Base-by-base conservation (phyloP, 2,329 filamentous ascomycete species). In the Chaetomium olivaceum region DNA sequence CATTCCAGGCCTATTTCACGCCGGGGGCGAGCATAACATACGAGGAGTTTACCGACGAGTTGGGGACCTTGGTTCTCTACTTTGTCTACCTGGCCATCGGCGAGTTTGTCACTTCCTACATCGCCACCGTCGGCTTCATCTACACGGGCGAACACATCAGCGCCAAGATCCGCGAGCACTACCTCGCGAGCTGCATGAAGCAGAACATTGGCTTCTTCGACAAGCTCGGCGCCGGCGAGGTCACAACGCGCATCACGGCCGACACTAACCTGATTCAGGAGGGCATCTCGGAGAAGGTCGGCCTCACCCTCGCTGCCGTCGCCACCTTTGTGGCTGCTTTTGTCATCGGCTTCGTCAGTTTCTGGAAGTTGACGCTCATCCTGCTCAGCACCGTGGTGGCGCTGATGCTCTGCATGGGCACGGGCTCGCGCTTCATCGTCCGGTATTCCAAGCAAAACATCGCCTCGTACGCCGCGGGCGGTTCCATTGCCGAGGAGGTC, bases 181-280 rank as follows among this genome's bases (percentile, higher is more conserved):
- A 98, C 73, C 85, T 99, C 7, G 85, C 89, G 71, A 92, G 91
- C 68, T 93, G 93, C 74, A 81, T 96, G 80, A 87, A 87, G 67
- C 93, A 96, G 76, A 96, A 97, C 76, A 94, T 96, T 76, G 93
- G 87, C 55, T 96, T 92, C 77, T 96, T 96, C 78, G 95, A 98
- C 77, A 95, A 95, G 74, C 84, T 97, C 16, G 94, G 93, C 60
- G 91, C 93, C 39, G 93, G 94, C 65, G 95, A 97, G 78, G 91
- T 98, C 67, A 97, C 93, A 0, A 97, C 93, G 1, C 89, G 93
- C 69, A 97, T 97, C 72, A 98, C 94, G 0, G 90, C 93, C 12
- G 94, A 98, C 76, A 96, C 92, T 54, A 97, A 97, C 73, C 81
- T 96, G 61, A 89, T 98, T 63, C 94, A 97, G 77, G 93, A 96